Percentiles rank a stretch among this genome's conserved stretches.
Evolutionary conservation across 495 filamentous ascomycete genomes (phyloP).

Genomic region (Tuber borchii): DNA sequence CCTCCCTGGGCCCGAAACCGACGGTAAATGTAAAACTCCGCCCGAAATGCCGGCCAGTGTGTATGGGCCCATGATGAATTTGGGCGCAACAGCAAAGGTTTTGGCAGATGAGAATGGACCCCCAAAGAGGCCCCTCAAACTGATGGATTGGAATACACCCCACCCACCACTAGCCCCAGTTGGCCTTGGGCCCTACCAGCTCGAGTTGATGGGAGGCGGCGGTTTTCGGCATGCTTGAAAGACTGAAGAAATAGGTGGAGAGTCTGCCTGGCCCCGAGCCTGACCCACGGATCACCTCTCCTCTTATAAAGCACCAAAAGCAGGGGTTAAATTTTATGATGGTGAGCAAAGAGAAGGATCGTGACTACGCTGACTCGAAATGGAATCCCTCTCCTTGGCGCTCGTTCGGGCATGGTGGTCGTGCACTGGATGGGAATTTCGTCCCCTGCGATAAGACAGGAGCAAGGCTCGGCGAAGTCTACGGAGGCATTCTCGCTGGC

Average conservation of each 20-base stretch:
- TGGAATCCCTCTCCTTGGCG: constrained; percentile 73
- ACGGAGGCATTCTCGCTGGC: constrained; percentile 89
- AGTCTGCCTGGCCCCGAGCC: constrained; percentile 71
- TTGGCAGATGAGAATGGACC: constrained; percentile 44
- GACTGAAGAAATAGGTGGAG: constrained; percentile 52
- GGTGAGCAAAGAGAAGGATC: constrained; percentile 64
- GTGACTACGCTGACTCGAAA: constrained; percentile 50
- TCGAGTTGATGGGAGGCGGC: constrained; percentile 72
- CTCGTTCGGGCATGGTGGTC: constrained; percentile 48
- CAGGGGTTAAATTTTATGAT: constrained; percentile 89
- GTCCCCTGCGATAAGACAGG: constrained; percentile 65
- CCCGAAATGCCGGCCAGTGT: constrained; percentile 46
- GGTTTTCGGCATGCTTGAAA: constrained; percentile 76
- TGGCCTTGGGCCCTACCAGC: constrained; percentile 41
- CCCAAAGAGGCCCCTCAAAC: constrained; percentile 21
- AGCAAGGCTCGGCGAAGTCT: constrained; percentile 60
- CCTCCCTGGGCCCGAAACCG: constrained; percentile 49
- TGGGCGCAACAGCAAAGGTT: constrained; percentile 56
- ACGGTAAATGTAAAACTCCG: constrained; percentile 1
- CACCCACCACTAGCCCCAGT: constrained; percentile 16
- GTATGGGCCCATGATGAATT: constrained; percentile 68
- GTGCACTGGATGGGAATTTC: constrained; percentile 64
- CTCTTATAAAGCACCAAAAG: constrained; percentile 78
- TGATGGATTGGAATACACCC: constrained; percentile 21
- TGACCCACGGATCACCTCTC: constrained; percentile 55